phyloP scores from a whole-genome alignment of 208 protist genomes.

The Phytomonas serpens region DNA sequence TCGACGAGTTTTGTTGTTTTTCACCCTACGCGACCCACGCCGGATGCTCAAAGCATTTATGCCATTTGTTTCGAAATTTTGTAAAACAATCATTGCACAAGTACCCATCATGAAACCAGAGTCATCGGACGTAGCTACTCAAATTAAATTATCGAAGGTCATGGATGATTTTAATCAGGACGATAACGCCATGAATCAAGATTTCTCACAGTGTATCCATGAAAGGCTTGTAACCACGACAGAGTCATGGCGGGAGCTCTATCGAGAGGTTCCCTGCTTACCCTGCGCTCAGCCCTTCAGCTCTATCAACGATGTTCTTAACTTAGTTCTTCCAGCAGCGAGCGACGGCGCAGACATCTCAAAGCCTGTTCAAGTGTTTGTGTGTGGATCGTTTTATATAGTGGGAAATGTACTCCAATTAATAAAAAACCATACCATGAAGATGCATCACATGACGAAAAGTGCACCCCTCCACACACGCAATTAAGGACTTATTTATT shows the following conservation, averaged over 20 bases:
- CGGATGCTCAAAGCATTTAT: conserved; percentile 71
- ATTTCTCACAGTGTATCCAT: not conserved
- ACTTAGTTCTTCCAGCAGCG: conserved; percentile 34
- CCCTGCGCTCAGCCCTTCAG: conserved; percentile 38
- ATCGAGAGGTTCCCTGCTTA: conserved; percentile 60
- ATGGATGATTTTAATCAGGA: not conserved
- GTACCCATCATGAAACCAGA: conserved; percentile 18
- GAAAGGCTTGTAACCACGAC: conserved; percentile 17
- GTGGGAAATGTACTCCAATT: conserved; percentile 61
- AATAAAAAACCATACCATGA: conserved; percentile 19
- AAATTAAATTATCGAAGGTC: not conserved
- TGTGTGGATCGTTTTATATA: conserved; percentile 84
- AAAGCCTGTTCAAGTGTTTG: conserved; percentile 67
- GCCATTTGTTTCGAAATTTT: conserved; percentile 50
- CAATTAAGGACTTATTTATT: not conserved
- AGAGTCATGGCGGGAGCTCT: conserved; percentile 59
- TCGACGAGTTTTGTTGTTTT: conserved; percentile 71
- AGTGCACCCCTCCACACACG: not conserved
- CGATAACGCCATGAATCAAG: not conserved
- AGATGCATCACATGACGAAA: conserved; percentile 5
- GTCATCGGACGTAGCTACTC: conserved; percentile 16
- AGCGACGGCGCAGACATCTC: conserved; percentile 44
- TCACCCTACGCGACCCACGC: conserved; percentile 56
- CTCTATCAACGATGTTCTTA: conserved; percentile 49
- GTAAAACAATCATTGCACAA: conserved; percentile 55